Conservation (phyloP, 2,329 filamentous ascomycete genomes). For the Ascomycota sp. region DNA sequence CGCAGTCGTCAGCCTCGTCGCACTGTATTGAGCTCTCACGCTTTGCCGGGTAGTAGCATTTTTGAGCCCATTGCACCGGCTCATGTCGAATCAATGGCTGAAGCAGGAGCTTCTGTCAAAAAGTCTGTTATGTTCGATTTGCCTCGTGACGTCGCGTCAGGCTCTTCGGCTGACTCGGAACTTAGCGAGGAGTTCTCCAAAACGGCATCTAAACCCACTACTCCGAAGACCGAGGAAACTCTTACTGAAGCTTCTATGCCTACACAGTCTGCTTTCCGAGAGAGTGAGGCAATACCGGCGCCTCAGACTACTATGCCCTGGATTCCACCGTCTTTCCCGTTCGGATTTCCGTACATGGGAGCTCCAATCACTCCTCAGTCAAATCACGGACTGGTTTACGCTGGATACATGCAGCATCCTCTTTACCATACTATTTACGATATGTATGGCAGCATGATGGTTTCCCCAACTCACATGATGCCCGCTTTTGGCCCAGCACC, state of each 20-base stretch:
- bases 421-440: slow-evolving; percentile 5
- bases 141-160: neutral
- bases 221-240: neutral
- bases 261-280: neutral
- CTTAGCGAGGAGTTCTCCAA: neutral
- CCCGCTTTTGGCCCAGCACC: slow-evolving; percentile 2
- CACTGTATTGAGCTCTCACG: slow-evolving; percentile 2
- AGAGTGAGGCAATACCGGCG: neutral
- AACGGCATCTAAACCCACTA: neutral
- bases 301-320: slow-evolving; percentile 3
- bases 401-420: slow-evolving; percentile 5
- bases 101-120: neutral
- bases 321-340: slow-evolving; percentile 4
- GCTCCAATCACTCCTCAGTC: slow-evolving; percentile 5
- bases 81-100: neutral
- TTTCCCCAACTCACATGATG: slow-evolving; percentile 6
- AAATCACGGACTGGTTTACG: slow-evolving; percentile 5
- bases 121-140: slow-evolving; percentile 4
- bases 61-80: slow-evolving; percentile 1
- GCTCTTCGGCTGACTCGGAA: neutral
- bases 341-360: slow-evolving; percentile 4
- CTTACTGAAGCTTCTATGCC: neutral
- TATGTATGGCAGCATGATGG: slow-evolving; percentile 5
- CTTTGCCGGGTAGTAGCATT: slow-evolving; percentile 1
- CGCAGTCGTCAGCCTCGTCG: slow-evolving; percentile 2